Conservation (phyloP, 2,329 filamentous ascomycete genomes). For the Aspergillus spinulosporus region DNA sequence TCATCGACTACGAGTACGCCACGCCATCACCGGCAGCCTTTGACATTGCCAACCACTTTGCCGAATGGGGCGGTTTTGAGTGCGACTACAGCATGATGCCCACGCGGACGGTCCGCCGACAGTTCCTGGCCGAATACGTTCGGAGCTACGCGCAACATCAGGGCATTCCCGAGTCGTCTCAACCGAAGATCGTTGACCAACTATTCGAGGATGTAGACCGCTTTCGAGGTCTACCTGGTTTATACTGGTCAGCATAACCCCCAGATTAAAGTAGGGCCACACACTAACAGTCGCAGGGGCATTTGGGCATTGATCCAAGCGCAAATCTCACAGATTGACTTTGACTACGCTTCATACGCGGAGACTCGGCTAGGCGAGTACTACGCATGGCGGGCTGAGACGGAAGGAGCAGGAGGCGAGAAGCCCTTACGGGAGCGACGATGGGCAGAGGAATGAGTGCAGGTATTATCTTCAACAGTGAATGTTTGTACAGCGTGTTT, state of each 20-base stretch:
- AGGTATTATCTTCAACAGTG: not conserved
- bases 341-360: conserved; percentile 92
- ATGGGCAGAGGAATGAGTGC: conserved; percentile 61
- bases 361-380: conserved; percentile 86
- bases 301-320: conserved; percentile 96
- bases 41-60: conserved; percentile 96
- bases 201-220: conserved; percentile 79
- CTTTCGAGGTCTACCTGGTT: conserved; percentile 85
- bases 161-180: conserved; percentile 39
- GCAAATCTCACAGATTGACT: conserved; percentile 90
- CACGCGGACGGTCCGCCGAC: conserved; percentile 70
- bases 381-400: conserved; percentile 82
- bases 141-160: conserved; percentile 65
- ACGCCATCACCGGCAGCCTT: conserved; percentile 93
- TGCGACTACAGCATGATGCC: conserved; percentile 87
- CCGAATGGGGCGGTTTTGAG: conserved; percentile 96
- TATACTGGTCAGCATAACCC: conserved; percentile 58
- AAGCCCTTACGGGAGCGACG: conserved; percentile 73
- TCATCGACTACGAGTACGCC: conserved; percentile 99
- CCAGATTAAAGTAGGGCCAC: not conserved
- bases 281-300: conserved; percentile 64
- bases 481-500: conserved; percentile 6
- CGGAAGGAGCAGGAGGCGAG: conserved; percentile 63
- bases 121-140: conserved; percentile 84
- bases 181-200: conserved; percentile 64